Evolutionary conservation across 2,329 filamentous ascomycete genomes (phyloP).

Genomic region (Colletotrichum tanaceti): DNA sequence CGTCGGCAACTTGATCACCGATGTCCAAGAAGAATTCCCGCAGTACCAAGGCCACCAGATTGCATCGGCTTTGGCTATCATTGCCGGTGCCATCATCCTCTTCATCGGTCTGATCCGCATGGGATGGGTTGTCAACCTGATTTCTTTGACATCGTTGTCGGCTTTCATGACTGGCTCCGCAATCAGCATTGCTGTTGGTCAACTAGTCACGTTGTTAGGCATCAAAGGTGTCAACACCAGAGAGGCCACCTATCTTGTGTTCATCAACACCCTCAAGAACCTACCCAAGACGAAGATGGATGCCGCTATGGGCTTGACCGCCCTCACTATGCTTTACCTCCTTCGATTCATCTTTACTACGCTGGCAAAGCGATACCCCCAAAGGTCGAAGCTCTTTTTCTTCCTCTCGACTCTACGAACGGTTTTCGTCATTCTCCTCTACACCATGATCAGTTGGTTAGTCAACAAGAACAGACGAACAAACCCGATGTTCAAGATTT

Average conservation of each 20-base stretch:
- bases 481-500: slow-evolving; percentile 77
- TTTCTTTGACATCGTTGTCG: slow-evolving; percentile 88
- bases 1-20: slow-evolving; percentile 81
- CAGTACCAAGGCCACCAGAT: slow-evolving; percentile 73
- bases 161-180: slow-evolving; percentile 98
- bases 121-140: slow-evolving; percentile 93
- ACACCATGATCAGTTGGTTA: slow-evolving; percentile 90
- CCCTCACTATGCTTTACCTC: slow-evolving; percentile 79
- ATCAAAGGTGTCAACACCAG: slow-evolving; percentile 79
- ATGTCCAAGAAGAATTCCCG: slow-evolving; percentile 68
- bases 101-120: slow-evolving; percentile 82
- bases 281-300: slow-evolving; percentile 77
- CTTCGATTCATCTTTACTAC: slow-evolving; percentile 75
- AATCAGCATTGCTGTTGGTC: slow-evolving; percentile 86
- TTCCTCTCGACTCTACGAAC: slow-evolving; percentile 92
- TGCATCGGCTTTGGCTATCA: slow-evolving; percentile 81
- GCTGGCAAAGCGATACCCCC: slow-evolving; percentile 75
- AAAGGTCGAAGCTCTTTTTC: slow-evolving; percentile 80
- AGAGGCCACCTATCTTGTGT: slow-evolving; percentile 81
- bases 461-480: slow-evolving; percentile 76
- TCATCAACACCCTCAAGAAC: slow-evolving; percentile 84
- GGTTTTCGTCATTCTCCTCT: slow-evolving; percentile 90
- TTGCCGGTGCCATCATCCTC: slow-evolving; percentile 81
- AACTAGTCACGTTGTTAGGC: slow-evolving; percentile 85
- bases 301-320: slow-evolving; percentile 88